Percentiles rank a stretch among this genome's conserved stretches.
Evolutionary conservation across 371 early-diverging fungal genomes (phyloP).

Genomic region (Mortierella sp.): DNA sequence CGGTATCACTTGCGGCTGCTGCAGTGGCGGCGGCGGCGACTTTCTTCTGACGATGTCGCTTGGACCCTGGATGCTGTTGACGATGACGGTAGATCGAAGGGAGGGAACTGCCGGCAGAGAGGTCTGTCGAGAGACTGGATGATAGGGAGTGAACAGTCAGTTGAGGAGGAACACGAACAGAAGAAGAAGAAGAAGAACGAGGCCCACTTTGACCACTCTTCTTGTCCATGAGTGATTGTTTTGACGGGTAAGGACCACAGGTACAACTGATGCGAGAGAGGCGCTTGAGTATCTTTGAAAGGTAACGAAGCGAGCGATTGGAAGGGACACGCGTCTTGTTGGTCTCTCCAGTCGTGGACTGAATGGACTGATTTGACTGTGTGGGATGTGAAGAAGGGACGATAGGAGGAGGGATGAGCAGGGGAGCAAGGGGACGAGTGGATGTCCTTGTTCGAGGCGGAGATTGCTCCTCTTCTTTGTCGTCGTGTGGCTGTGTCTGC

Average conservation of each 20-base stretch:
- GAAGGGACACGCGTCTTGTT: neutral
- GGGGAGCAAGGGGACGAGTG: neutral
- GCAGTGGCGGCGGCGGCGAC: neutral
- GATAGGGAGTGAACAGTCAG: neutral
- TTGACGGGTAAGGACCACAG: slow-evolving; percentile 7
- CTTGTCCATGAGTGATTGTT: neutral
- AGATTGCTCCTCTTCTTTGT: neutral
- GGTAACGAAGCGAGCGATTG: slow-evolving; percentile 12
- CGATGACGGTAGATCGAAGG: neutral
- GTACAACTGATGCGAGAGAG: slow-evolving; percentile 21
- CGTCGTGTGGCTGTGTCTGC: slow-evolving; percentile 7
- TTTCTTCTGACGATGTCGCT: neutral
- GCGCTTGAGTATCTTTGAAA: slow-evolving; percentile 19
- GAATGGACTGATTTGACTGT: neutral
- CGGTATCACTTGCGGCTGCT: neutral
- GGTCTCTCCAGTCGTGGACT: neutral
- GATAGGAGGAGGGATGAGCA: neutral
- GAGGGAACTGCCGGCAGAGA: neutral
- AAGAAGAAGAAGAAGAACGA: slow-evolving; percentile 10
- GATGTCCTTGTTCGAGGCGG: neutral
- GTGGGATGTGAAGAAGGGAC: neutral
- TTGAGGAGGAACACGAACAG: slow-evolving; percentile 19
- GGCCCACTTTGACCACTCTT: neutral
- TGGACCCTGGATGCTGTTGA: slow-evolving; percentile 7
- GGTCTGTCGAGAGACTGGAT: neutral